Conservation (phyloP, 163 green algal species). For the Prototheca stagnorum region DNA sequence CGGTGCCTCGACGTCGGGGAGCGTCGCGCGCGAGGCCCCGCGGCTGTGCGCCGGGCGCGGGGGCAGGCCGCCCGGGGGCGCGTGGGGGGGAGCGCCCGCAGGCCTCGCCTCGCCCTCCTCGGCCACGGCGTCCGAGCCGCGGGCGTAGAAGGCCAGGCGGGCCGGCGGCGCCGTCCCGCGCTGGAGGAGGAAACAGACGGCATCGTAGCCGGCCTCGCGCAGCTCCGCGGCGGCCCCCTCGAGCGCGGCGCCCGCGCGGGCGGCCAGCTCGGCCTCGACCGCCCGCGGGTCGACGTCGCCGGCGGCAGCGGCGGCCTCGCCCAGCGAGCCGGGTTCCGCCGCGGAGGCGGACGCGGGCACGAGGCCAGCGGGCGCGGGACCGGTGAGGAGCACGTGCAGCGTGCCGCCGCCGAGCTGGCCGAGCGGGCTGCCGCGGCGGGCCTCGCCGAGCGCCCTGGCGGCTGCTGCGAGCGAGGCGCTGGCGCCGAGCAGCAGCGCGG, state of each 20-base stretch:
- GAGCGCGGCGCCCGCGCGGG: conserved; percentile 13
- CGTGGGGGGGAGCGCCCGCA: too few species aligned
- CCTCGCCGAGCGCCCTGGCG: too few species aligned
- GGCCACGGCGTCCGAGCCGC: too few species aligned
- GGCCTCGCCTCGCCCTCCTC: too few species aligned
- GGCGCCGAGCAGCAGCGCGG: conserved; percentile 34
- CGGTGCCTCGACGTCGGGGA: not conserved
- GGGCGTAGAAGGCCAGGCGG: conserved; percentile 32
- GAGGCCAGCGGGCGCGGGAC: conserved; percentile 13
- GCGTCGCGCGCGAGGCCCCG: not conserved
- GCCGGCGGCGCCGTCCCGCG: conserved; percentile 29
- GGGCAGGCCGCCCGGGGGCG: conserved; percentile 4
- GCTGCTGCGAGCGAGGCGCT: conserved; percentile 29
- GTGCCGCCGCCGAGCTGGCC: conserved; percentile 15
- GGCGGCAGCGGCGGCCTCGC: conserved; percentile 10
- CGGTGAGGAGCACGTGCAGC: conserved; percentile 41
- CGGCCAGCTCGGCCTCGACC: conserved; percentile 12
- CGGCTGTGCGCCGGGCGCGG: too few species aligned
- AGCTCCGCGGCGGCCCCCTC: conserved; percentile 2
- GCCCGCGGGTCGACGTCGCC: conserved; percentile 8
- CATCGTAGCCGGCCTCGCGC: conserved; percentile 16
- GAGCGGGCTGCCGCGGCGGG: too few species aligned
- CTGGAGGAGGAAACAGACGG: conserved; percentile 43
- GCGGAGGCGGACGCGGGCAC: conserved; percentile 6
- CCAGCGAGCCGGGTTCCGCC: not conserved